Evolutionary conservation across 169 alveolate genomes (phyloP).

Genomic region (Plasmodium chabaudi): DNA sequence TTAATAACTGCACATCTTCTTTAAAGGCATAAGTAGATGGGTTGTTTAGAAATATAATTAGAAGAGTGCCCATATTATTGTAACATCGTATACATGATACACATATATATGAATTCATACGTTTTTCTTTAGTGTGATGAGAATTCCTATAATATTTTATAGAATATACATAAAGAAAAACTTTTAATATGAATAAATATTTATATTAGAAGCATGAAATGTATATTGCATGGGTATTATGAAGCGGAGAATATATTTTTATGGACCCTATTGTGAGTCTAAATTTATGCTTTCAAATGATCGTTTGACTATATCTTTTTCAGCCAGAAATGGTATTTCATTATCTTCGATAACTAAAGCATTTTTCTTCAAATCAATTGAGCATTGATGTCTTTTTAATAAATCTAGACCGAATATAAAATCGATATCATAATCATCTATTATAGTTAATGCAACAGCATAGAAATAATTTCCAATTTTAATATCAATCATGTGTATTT

Average conservation of each 20-base stretch:
- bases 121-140: too few relatives aligned
- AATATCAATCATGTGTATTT: slow-evolving; percentile 95
- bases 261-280: slow-evolving; percentile 1
- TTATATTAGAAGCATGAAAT: too few relatives aligned
- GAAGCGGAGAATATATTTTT: too few relatives aligned
- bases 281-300: slow-evolving; percentile 28
- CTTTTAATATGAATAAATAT: too few relatives aligned
- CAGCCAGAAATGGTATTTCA: slow-evolving; percentile 87
- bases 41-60: too few relatives aligned
- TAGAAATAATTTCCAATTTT: slow-evolving; percentile 90
- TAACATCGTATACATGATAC: too few relatives aligned
- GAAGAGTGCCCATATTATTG: too few relatives aligned
- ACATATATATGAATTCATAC: too few relatives aligned
- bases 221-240: too few relatives aligned
- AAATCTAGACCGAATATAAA: slow-evolving; percentile 96
- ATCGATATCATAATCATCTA: slow-evolving; percentile 92
- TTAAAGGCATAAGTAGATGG: too few relatives aligned
- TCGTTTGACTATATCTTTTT: slow-evolving; percentile 74
- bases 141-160: too few relatives aligned
- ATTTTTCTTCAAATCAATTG: slow-evolving; percentile 92
- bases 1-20: not conserved
- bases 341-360: slow-evolving; percentile 90
- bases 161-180: too few relatives aligned
- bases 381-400: slow-evolving; percentile 92
- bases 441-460: slow-evolving; percentile 93